Conservation (phyloP, 2,329 filamentous ascomycete species). For the Colletotrichum sp. region DNA sequence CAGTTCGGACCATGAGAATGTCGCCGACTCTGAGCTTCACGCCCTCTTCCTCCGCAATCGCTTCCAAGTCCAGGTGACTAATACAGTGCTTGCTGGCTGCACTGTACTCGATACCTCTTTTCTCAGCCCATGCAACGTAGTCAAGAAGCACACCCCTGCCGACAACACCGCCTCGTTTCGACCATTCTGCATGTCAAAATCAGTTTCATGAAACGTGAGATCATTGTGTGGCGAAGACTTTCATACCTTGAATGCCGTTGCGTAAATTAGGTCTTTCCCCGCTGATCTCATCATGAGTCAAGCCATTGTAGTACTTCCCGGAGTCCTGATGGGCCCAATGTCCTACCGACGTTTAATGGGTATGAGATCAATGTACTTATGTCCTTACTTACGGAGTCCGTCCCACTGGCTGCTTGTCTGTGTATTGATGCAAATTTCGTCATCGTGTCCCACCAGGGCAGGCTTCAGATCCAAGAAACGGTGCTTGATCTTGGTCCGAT, state of each 20-base stretch:
- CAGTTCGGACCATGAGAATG: background rate
- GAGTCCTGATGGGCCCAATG: background rate
- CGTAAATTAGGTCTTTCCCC: background rate
- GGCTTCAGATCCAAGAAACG: background rate
- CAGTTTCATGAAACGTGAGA: background rate
- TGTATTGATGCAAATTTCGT: background rate
- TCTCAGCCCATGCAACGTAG: background rate
- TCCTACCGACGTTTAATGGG: background rate
- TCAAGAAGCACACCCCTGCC: background rate
- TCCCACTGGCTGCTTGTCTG: background rate
- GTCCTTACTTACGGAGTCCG: background rate
- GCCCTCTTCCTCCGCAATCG: background rate
- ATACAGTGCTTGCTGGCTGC: background rate
- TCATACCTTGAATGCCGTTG: background rate
- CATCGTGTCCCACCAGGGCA: background rate
- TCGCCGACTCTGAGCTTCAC: background rate
- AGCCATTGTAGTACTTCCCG: background rate
- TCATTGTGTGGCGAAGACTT: background rate
- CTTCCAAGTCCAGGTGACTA: background rate
- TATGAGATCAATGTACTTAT: accelerated
- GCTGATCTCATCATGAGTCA: background rate
- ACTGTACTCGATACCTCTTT: background rate
- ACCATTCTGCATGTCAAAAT: background rate
- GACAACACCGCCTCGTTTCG: background rate
- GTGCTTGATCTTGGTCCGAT: background rate